Percentiles rank a stretch among this genome's conserved stretches.
Evolutionary conservation across 1,139 yeast species (phyloP).

Genomic region (Candida frijolesensis): DNA sequence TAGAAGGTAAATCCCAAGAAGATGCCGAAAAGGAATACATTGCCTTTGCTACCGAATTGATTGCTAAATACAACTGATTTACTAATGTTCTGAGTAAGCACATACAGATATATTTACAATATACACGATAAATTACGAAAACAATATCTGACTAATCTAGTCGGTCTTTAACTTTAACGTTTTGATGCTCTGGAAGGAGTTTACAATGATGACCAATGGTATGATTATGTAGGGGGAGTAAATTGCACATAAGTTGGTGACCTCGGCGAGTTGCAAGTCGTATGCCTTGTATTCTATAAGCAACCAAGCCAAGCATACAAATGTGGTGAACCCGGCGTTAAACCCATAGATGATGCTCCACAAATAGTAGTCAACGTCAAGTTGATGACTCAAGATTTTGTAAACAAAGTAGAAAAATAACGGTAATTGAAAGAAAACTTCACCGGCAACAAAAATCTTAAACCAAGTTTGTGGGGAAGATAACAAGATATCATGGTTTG

Average conservation of each 20-base stretch:
- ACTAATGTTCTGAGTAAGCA: background rate
- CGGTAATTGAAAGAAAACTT: constrained; percentile 76
- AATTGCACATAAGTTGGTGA: constrained; percentile 46
- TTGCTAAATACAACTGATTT: constrained; percentile 44
- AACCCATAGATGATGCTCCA: constrained; percentile 68
- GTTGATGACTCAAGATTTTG: constrained; percentile 17
- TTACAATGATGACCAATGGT: constrained; percentile 59
- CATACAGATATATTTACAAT: constrained; percentile 4
- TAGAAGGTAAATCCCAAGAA: constrained; percentile 82
- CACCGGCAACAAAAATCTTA: constrained; percentile 67
- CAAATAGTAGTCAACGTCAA: constrained; percentile 41
- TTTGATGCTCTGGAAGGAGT: constrained; percentile 22
- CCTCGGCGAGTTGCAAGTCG: constrained; percentile 33
- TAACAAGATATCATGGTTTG: constrained; percentile 73
- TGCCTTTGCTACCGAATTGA: constrained; percentile 68
- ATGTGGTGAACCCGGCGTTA: constrained; percentile 74
- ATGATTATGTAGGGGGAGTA: constrained; percentile 71
- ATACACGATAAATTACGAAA: background rate
- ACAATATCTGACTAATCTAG: background rate
- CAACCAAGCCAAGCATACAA: constrained; percentile 61
- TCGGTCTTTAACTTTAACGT: background rate
- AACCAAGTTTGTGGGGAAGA: constrained; percentile 66
- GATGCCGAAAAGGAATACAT: constrained; percentile 92
- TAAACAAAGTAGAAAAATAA: constrained; percentile 55
- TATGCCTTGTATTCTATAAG: constrained; percentile 26